Evolutionary conservation across 257 asterid genomes (phyloP).

Genomic region (Fraxinus americana): DNA sequence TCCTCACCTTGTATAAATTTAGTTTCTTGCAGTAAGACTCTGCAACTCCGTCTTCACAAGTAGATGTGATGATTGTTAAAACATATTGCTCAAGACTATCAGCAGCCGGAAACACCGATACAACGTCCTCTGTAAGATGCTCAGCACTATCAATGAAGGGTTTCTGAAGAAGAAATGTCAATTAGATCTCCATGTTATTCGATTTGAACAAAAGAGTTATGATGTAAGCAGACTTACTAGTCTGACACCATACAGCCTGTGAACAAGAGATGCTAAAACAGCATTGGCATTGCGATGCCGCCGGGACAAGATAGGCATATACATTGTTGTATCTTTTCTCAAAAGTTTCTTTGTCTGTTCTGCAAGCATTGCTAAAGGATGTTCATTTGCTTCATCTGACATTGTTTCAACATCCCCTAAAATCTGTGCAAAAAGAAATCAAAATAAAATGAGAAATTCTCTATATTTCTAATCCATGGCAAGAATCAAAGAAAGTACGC

Average conservation of each 20-base stretch:
- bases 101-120: slow-evolving; percentile 93
- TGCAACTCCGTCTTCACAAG: slow-evolving; percentile 80
- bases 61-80: slow-evolving; percentile 58
- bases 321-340: slow-evolving; percentile 55
- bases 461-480: slow-evolving; percentile 11
- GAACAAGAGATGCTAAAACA: slow-evolving; percentile 85
- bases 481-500: background rate
- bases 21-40: slow-evolving; percentile 72
- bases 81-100: slow-evolving; percentile 79
- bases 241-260: slow-evolving; percentile 86
- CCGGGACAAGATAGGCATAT: slow-evolving; percentile 73
- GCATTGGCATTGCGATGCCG: slow-evolving; percentile 79
- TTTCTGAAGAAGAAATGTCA: slow-evolving; percentile 54
- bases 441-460: slow-evolving; percentile 27
- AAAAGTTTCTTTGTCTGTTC: slow-evolving; percentile 67
- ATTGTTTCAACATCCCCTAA: slow-evolving; percentile 80
- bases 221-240: slow-evolving; percentile 56
- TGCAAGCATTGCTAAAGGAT: slow-evolving; percentile 85
- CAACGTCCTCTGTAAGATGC: slow-evolving; percentile 94
- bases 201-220: slow-evolving; percentile 21
- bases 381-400: slow-evolving; percentile 73
- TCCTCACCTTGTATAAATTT: slow-evolving; percentile 70
- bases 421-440: slow-evolving; percentile 52
- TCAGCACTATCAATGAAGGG: slow-evolving; percentile 86
- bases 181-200: slow-evolving; percentile 32